phyloP scores from a whole-genome alignment of 176 grass and related monocot species.

The Thinopyrum elongatum region DNA sequence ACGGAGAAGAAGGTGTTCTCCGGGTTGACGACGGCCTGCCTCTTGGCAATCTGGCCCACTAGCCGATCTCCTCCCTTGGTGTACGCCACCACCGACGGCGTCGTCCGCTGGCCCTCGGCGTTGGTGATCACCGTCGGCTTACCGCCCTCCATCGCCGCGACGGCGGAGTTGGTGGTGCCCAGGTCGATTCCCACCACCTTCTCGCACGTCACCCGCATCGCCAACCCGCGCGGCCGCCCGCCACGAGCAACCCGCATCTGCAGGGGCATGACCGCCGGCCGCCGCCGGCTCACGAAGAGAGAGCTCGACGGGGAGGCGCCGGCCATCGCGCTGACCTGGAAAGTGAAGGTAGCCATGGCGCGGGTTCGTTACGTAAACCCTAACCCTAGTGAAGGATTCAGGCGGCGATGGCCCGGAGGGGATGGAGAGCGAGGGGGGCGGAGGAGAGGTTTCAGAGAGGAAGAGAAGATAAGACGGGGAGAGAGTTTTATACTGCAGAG shows the following conservation, averaged over 20 bases:
- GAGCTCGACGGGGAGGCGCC: slow-evolving; percentile 38
- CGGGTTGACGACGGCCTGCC: slow-evolving; percentile 95
- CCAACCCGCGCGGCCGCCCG: slow-evolving; percentile 33
- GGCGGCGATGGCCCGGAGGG: not conserved
- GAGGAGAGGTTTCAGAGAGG: not conserved
- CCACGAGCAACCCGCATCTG: slow-evolving; percentile 28
- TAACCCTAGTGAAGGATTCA: slow-evolving; percentile 7
- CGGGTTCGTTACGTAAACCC: slow-evolving; percentile 6
- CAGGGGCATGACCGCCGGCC: slow-evolving; percentile 8
- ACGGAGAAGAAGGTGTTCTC: slow-evolving; percentile 99
- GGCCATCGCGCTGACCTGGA: slow-evolving; percentile 49
- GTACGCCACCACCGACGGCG: slow-evolving; percentile 95
- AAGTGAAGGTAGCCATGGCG: slow-evolving; percentile 50
- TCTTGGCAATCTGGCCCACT: slow-evolving; percentile 93
- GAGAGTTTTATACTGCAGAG: slow-evolving; percentile 7
- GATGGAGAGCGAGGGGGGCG: not conserved
- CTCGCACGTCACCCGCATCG: slow-evolving; percentile 76
- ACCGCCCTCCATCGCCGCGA: slow-evolving; percentile 97
- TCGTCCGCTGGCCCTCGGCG: slow-evolving; percentile 90
- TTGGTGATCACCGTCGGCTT: slow-evolving; percentile 98
- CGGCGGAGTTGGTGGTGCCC: slow-evolving; percentile 93
- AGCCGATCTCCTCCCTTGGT: slow-evolving; percentile 81
- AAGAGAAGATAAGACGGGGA: slow-evolving; percentile 16
- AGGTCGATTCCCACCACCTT: slow-evolving; percentile 99
- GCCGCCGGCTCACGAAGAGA: slow-evolving; percentile 54